phyloP scores from a whole-genome alignment of 73 alveolate species.

The Paramecium tetraurelia region DNA sequence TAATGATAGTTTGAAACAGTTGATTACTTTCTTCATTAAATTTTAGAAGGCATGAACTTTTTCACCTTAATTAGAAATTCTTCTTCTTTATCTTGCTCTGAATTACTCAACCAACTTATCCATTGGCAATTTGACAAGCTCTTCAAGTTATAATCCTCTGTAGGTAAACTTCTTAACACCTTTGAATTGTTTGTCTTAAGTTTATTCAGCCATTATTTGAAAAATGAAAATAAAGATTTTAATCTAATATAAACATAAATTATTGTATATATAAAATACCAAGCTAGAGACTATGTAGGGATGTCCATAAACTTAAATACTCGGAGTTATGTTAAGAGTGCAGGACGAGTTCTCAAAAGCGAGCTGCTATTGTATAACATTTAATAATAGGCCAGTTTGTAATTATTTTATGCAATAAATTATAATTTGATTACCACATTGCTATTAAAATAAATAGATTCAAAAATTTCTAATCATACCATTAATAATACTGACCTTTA shows the following conservation, averaged over 20 bases:
- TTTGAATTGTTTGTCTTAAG: slow-evolving; percentile 21
- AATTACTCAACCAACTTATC: slow-evolving; percentile 27
- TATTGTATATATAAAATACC: not conserved
- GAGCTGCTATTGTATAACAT: not conserved
- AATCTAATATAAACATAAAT: not conserved
- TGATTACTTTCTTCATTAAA: slow-evolving; percentile 15
- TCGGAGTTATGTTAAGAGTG: too few species aligned
- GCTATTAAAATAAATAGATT: not conserved
- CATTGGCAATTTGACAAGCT: slow-evolving; percentile 28
- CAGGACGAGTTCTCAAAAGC: not conserved
- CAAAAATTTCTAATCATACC: not conserved
- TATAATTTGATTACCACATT: not conserved
- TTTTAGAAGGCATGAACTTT: slow-evolving; percentile 1
- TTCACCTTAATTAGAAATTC: not conserved
- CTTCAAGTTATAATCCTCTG: slow-evolving; percentile 47
- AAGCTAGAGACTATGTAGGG: not conserved
- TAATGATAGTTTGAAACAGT: not conserved
- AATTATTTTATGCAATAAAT: not conserved
- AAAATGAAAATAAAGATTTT: slow-evolving; percentile 1
- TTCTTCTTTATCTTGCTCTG: slow-evolving; percentile 49
- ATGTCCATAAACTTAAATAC: too few species aligned
- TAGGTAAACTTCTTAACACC: slow-evolving; percentile 46
- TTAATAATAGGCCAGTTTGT: too few species aligned
- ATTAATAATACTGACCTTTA: not conserved
- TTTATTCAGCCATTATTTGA: slow-evolving; percentile 50